These are phyloP conservation scores for Russula foetens DNA, from an alignment of 768 basidiomycete genomes.

Conservation along the genomic window DNA sequence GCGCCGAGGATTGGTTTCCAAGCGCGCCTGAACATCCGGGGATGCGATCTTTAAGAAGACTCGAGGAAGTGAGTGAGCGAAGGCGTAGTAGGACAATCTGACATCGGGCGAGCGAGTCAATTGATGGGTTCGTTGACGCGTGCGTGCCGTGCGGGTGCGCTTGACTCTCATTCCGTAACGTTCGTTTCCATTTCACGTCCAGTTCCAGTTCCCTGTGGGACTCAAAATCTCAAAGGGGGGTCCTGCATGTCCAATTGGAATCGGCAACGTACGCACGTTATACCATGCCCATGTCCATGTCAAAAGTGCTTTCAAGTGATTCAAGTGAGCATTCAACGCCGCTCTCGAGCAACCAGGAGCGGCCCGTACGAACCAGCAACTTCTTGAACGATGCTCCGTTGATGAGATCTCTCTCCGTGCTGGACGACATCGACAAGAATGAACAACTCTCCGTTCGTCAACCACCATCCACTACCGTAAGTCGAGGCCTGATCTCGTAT, in stretches of 20 bases:
- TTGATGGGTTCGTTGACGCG: too few relatives aligned
- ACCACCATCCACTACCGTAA: constrained; percentile 6
- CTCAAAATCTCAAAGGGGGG: too few relatives aligned
- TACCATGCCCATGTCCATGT: neutral
- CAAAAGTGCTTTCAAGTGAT: constrained; percentile 8
- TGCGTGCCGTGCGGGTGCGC: too few relatives aligned
- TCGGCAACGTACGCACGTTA: neutral
- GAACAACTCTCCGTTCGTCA: neutral
- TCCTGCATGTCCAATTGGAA: constrained; percentile 2
- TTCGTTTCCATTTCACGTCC: neutral
- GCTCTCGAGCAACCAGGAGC: constrained; percentile 13
- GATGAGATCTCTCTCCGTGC: constrained; percentile 9
- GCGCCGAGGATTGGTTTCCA: constrained; percentile 62
- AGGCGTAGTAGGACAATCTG: neutral
- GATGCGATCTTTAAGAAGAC: too few relatives aligned
- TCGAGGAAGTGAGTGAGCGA: too few relatives aligned
- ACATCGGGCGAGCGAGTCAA: neutral
- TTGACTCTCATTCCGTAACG: too few relatives aligned
- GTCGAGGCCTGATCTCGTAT: constrained; percentile 19
- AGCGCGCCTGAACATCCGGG: constrained; percentile 49
- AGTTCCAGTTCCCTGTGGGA: neutral
- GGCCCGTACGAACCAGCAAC: constrained; percentile 9
- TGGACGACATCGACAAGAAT: neutral
- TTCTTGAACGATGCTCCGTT: neutral
- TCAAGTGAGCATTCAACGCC: constrained; percentile 15